Conservation (phyloP, 1,139 yeast species). For the Scheffersomyces titani region DNA sequence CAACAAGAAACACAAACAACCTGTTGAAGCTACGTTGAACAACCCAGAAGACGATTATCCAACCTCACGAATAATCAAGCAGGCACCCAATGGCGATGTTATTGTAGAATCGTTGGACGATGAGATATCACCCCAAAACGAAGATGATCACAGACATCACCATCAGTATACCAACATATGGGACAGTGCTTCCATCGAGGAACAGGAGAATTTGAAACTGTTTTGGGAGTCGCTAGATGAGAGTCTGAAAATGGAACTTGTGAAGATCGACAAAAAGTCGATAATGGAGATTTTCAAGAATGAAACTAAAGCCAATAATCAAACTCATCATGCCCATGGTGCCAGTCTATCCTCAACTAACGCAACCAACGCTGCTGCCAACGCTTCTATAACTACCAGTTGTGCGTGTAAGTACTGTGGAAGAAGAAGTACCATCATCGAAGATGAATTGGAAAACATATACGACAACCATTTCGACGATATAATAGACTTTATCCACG, state of each 20-base stretch:
- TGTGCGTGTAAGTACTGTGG: conserved; percentile 87
- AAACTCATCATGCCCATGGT: conserved; percentile 4
- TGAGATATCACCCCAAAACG: conserved; percentile 9
- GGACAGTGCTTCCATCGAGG: conserved; percentile 61
- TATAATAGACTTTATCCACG: conserved; percentile 41
- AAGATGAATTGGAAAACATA: conserved; percentile 65
- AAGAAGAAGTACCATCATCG: conserved; percentile 69
- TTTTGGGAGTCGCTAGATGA: conserved; percentile 74
- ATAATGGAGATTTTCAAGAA: conserved; percentile 62
- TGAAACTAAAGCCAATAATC: conserved; percentile 20
- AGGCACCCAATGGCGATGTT: conserved; percentile 74
- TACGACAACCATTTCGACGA: conserved; percentile 63
- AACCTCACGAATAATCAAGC: conserved; percentile 68
- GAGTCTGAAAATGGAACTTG: conserved; percentile 60
- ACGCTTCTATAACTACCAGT: conserved; percentile 6
- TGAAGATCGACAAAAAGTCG: conserved; percentile 69
- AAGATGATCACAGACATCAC: conserved; percentile 13
- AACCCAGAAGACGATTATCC: conserved; percentile 69
- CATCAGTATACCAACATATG: conserved; percentile 41
- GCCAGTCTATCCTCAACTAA: background rate
- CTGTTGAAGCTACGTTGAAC: conserved; percentile 44
- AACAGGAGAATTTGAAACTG: conserved; percentile 55
- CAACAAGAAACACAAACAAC: conserved; percentile 11
- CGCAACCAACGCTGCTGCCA: conserved; percentile 3
- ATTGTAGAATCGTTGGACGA: conserved; percentile 56